Evolutionary conservation across 2,329 filamentous ascomycete genomes (phyloP).

Genomic region (Cercospora sp.): DNA sequence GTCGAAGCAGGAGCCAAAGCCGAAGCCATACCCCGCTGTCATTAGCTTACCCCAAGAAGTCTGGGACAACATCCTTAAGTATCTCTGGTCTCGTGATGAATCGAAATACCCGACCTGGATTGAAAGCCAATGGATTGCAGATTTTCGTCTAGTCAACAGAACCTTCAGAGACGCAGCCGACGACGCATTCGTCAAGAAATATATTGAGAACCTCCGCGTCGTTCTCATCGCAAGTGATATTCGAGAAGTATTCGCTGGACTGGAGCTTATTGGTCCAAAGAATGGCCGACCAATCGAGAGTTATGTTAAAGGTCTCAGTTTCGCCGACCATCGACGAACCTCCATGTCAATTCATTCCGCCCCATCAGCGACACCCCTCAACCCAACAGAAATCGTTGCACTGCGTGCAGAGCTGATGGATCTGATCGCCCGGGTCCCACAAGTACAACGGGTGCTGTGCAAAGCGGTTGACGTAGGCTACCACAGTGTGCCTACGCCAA

Average conservation of each 20-base stretch:
- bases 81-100: not conserved
- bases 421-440: not conserved
- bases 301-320: not conserved
- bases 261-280: not conserved
- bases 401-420: not conserved
- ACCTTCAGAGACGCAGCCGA: not conserved
- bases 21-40: not conserved
- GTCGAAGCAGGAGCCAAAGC: not conserved
- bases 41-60: not conserved
- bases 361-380: not conserved
- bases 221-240: not conserved
- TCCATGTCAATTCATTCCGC: not conserved
- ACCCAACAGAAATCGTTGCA: not conserved
- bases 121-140: not conserved
- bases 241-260: not conserved
- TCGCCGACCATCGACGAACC: not conserved
- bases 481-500: not conserved
- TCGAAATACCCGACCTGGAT: not conserved
- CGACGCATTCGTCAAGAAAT: not conserved
- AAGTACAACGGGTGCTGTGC: not conserved
- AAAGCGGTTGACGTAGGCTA: not conserved
- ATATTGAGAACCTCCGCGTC: not conserved
- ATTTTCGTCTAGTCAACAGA: not conserved
- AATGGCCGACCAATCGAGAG: not conserved
- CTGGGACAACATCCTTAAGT: not conserved